These are phyloP conservation scores for Phascolomyces articulosus DNA, from an alignment of 371 early-diverging fungal species.

Conservation along the genomic window DNA sequence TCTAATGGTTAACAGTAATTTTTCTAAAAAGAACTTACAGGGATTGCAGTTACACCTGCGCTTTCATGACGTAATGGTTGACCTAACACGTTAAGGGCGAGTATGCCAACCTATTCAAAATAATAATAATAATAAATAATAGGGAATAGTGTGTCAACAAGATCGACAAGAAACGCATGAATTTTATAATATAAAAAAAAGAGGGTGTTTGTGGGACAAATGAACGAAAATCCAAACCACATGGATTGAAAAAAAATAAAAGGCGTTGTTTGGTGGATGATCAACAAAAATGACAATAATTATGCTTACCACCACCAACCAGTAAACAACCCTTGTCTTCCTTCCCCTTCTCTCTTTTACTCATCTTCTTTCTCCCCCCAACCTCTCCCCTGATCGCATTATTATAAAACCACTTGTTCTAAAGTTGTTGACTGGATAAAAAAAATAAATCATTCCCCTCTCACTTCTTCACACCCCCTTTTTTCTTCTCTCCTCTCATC, in stretches of 20 bases:
- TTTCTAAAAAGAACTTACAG: constrained; percentile 14
- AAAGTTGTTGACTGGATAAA: too few species aligned
- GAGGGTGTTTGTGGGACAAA: too few species aligned
- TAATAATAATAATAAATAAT: neutral
- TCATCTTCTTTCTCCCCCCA: neutral
- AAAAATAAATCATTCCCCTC: too few species aligned
- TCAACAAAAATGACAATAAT: neutral
- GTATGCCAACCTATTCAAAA: constrained; percentile 24
- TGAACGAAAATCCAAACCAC: too few species aligned
- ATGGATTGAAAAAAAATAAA: neutral
- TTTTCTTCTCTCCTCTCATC: neutral
- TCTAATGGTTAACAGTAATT: neutral
- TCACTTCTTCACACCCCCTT: neutral
- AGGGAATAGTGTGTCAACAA: neutral
- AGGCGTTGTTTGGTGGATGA: neutral
- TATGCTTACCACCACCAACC: too few species aligned
- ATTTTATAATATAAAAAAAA: too few species aligned
- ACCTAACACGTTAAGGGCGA: constrained; percentile 27
- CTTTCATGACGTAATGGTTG: constrained; percentile 20
- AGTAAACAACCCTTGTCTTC: too few species aligned
- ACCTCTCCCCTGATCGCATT: constrained; percentile 1
- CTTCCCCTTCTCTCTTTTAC: too few species aligned
- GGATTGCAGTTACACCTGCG: constrained; percentile 16
- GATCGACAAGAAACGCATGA: too few species aligned
- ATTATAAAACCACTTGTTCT: too few species aligned